phyloP scores from a whole-genome alignment of 2,329 filamentous ascomycete species.

The Torrubiella hemipterigena region DNA sequence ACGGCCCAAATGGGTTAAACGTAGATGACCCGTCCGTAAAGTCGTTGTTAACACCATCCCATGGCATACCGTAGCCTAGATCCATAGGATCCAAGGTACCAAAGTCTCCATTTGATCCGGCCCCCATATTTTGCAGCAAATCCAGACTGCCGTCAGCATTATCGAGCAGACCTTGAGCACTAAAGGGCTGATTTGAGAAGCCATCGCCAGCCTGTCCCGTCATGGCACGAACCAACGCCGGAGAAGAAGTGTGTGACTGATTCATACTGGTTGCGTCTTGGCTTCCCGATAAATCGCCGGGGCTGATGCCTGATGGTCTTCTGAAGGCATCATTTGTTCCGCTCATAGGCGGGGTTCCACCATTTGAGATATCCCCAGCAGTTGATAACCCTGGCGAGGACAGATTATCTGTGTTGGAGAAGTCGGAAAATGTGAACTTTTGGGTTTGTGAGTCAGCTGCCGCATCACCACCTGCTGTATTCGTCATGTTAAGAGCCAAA shows the following conservation, averaged over 20 bases:
- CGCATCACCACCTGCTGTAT: too few species aligned
- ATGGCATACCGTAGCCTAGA: conserved; percentile 55
- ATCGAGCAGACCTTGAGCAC: conserved; percentile 20
- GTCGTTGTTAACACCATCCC: conserved; percentile 51
- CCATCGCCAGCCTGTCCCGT: conserved; percentile 21
- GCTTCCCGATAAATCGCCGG: conserved; percentile 15
- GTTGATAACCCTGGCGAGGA: conserved; percentile 28
- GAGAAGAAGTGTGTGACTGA: conserved; percentile 32
- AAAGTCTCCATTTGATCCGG: conserved; percentile 18
- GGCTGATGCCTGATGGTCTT: conserved; percentile 17
- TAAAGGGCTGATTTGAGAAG: conserved; percentile 20
- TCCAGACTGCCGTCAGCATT: conserved; percentile 44
- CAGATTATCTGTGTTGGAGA: conserved; percentile 24
- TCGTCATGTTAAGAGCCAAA: too few species aligned
- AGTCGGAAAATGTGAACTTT: conserved; percentile 24
- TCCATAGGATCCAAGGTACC: conserved; percentile 37
- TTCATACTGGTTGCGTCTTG: conserved; percentile 22
- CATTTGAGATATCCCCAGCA: conserved; percentile 17
- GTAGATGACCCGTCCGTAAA: too few species aligned
- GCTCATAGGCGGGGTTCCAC: conserved; percentile 12
- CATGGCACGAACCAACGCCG: conserved; percentile 23
- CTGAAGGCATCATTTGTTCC: too few species aligned
- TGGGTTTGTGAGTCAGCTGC: conserved; percentile 6
- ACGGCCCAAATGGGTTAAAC: too few species aligned
- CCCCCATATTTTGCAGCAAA: conserved; percentile 35